phyloP scores from a whole-genome alignment of 192 early-diverging fungal genomes.

The Coemansia sp. region DNA sequence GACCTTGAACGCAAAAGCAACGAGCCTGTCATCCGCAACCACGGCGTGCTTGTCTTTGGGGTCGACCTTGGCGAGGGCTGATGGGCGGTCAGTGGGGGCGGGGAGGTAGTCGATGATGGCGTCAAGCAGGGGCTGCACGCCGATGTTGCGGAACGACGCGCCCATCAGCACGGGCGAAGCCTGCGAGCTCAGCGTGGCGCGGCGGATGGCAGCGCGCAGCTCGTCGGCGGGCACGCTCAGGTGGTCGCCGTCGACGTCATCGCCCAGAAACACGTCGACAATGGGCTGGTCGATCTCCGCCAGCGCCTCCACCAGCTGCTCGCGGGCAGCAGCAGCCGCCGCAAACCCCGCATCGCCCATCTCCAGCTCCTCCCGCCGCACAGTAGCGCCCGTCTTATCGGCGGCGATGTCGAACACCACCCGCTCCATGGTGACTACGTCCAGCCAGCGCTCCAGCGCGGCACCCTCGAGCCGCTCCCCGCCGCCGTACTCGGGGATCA shows the following conservation, averaged over 20 bases:
- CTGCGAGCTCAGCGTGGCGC: constrained; percentile 65
- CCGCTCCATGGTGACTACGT: constrained; percentile 70
- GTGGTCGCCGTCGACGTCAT: constrained; percentile 71
- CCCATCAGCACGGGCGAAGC: constrained; percentile 86
- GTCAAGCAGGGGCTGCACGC: constrained; percentile 92
- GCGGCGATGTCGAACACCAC: constrained; percentile 13
- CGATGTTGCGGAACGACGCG: constrained; percentile 85
- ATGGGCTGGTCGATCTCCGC: constrained; percentile 80
- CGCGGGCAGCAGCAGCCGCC: constrained; percentile 60
- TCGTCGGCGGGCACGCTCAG: constrained; percentile 61
- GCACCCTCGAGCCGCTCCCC: constrained; percentile 22
- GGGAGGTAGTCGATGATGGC: constrained; percentile 87
- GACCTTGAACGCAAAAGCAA: constrained; percentile 95
- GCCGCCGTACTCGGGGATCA: constrained; percentile 59
- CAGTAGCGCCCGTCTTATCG: constrained; percentile 25
- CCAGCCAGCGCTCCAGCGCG: constrained; percentile 66
- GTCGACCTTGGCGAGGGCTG: neutral
- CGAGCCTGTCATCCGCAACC: constrained; percentile 58
- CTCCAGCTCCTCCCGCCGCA: constrained; percentile 8
- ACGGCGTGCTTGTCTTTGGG: constrained; percentile 9
- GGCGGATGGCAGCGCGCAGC: constrained; percentile 66
- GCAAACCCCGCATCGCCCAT: constrained; percentile 20
- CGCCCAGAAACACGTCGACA: constrained; percentile 78
- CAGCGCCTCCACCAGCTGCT: constrained; percentile 76
- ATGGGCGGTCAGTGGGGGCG: constrained; percentile 68